Base-by-base conservation (phyloP, 441 rosid species). In the Dalechampia spathulata region DNA sequence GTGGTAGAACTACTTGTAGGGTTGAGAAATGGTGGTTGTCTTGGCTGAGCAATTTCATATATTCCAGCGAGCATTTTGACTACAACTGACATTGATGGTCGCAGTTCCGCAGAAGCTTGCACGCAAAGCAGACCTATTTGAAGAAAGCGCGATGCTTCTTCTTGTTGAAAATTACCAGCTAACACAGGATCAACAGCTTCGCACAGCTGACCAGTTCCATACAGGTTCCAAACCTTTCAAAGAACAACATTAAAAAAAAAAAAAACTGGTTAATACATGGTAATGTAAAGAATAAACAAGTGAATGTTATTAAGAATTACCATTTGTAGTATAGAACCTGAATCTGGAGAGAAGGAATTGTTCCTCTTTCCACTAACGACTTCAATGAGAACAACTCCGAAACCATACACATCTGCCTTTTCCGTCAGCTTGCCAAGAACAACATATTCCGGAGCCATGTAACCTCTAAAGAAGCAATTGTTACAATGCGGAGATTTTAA, bases 371-470 rank as follows among this genome's bases (percentile, higher is more conserved):
- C 82, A 12, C 67, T 69, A 41, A 85, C 57, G 4, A 87, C 73
- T 74, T 90, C 95, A 41, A 83, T 70, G 50, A 87, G 64, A 53
- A 87, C 67, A 53, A 90, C 88, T 45, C 98, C 98, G 0, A 78
- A 90, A 69, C 94, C 80, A 61, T 87, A 90, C 42, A 90, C 83
- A 14, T 90, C 96, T 0, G 82, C 96, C 76, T 87, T 90, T 75
- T 85, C 95, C 0, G 88, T 87, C 41, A 90, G 63, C 56, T 80
- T 76, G 23, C 98, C 98, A 0, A 79, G 72, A 56, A 82, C 85
- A 5, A 82, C 68, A 38, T 87, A 90, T 46, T 90, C 97, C 0
- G 97, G 97, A 38, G 96, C 96, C 97, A 85, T 85, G 70, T 87
- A 90, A 27, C 97, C 97, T 67, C 96, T 90, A 60, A 53, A 64